Conservation (phyloP, 2,329 filamentous ascomycete species). For the Pseudocercospora vitis region DNA sequence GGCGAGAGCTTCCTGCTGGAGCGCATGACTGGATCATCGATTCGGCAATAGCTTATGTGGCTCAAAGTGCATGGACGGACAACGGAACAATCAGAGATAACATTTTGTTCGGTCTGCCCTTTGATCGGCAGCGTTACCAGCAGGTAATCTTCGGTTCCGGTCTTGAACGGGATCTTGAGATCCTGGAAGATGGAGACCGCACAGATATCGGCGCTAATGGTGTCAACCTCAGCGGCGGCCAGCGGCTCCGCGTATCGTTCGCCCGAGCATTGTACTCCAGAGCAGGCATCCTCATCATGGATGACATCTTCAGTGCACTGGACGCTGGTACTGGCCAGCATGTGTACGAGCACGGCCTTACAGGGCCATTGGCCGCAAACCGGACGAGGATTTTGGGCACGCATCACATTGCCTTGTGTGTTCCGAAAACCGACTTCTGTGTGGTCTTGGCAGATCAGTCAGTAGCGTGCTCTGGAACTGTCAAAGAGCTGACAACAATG, state of each 20-base stretch:
- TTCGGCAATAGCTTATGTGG: background rate
- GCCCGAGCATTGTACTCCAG: slow-evolving; percentile 68
- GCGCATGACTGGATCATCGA: background rate
- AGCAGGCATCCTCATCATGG: slow-evolving; percentile 58
- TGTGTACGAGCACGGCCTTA: slow-evolving; percentile 86
- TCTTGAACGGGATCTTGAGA: slow-evolving; percentile 75
- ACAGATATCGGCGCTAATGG: slow-evolving; percentile 93
- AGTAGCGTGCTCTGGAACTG: background rate
- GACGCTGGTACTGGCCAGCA: slow-evolving; percentile 59
- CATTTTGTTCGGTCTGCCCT: background rate
- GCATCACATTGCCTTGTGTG: slow-evolving; percentile 62
- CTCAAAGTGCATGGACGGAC: background rate
- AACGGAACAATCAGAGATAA: background rate
- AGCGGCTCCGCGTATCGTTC: slow-evolving; percentile 89
- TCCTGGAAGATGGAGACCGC: slow-evolving; percentile 76
- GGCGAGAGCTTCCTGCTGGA: background rate
- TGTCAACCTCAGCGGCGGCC: slow-evolving; percentile 86
- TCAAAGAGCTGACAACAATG: background rate
- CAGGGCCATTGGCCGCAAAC: slow-evolving; percentile 70
- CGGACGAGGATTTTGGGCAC: slow-evolving; percentile 86
- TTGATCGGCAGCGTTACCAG: background rate
- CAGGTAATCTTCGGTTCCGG: slow-evolving; percentile 64
- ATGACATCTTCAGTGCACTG: slow-evolving; percentile 57
- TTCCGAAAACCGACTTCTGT: too few relatives aligned
- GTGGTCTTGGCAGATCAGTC: too few relatives aligned